phyloP scores from a whole-genome alignment of 2,329 filamentous ascomycete species.

The Teratosphaeria viscida region DNA sequence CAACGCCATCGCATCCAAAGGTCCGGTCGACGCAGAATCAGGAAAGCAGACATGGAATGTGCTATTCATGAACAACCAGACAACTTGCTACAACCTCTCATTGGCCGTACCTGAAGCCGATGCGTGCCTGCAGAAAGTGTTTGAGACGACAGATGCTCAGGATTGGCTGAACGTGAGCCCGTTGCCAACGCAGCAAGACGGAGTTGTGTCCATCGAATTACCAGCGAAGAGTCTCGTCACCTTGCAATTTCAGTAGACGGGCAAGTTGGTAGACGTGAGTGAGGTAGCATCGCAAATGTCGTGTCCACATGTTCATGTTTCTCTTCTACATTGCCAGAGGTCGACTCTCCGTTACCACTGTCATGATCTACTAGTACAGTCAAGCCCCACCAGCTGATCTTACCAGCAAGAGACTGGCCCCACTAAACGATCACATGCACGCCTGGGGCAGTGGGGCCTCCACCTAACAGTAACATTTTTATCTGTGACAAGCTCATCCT shows the following conservation, averaged over 20 bases:
- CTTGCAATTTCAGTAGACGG: not conserved
- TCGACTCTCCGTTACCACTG: too few species aligned
- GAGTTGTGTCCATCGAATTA: not conserved
- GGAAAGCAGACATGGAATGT: slow-evolving; percentile 2
- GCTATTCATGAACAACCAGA: slow-evolving; percentile 10
- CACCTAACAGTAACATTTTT: not conserved
- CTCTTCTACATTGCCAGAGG: too few species aligned
- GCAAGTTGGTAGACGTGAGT: not conserved
- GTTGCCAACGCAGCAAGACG: not conserved
- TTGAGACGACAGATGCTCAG: slow-evolving; percentile 3
- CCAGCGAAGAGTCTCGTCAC: not conserved
- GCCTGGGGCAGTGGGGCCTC: too few species aligned
- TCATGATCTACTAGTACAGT: not conserved
- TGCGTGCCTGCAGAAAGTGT: not conserved
- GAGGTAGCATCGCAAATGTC: not conserved
- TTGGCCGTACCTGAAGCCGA: not conserved
- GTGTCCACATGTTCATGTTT: not conserved
- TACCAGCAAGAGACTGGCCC: not conserved
- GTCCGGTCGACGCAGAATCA: not conserved
- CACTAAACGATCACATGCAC: not conserved
- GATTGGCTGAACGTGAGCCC: not conserved
- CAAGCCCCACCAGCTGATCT: not conserved
- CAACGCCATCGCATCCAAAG: slow-evolving; percentile 8
- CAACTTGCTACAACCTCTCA: not conserved
- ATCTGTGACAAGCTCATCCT: not conserved